Evolutionary conservation across 2,329 filamentous ascomycete genomes (phyloP).

Genomic region (Chrysoporthe deuterocubensis): DNA sequence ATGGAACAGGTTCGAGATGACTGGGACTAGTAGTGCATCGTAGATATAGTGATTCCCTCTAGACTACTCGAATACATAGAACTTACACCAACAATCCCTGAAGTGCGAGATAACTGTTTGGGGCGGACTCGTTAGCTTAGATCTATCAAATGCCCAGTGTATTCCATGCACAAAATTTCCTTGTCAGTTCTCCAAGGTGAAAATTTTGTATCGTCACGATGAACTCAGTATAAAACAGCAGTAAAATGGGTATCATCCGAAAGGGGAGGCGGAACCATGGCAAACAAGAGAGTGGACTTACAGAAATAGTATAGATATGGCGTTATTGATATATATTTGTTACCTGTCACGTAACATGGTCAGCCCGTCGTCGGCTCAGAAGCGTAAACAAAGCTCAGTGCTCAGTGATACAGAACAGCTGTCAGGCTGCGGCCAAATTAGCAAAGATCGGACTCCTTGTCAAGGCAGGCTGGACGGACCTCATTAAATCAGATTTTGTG

Average conservation of each 20-base stretch:
- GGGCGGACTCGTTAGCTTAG: conserved; percentile 13
- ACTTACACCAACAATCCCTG: background rate
- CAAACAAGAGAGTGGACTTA: conserved; percentile 19
- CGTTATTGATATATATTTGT: background rate
- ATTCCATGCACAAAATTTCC: conserved; percentile 34
- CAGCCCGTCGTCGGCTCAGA: conserved; percentile 12
- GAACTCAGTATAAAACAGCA: conserved; percentile 56
- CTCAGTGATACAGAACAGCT: conserved; percentile 25
- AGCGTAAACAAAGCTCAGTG: conserved; percentile 16
- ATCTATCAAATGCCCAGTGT: background rate
- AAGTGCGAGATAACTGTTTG: background rate
- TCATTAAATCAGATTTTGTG: conserved; percentile 59
- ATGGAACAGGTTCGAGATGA: background rate
- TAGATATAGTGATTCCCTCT: background rate
- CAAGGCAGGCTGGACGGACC: conserved; percentile 37
- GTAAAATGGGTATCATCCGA: conserved; percentile 54
- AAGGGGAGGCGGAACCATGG: conserved; percentile 38
- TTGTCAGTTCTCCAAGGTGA: conserved; percentile 68
- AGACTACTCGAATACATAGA: conserved; percentile 17
- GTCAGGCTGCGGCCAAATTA: conserved; percentile 26
- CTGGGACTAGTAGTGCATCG: background rate
- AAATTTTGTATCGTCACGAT: conserved; percentile 57
- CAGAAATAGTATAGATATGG: background rate
- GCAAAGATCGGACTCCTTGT: background rate
- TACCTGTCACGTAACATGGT: conserved; percentile 23